Base-by-base conservation (phyloP, 1,284 basidiomycete genomes). In the Termitomyces sp. region DNA sequence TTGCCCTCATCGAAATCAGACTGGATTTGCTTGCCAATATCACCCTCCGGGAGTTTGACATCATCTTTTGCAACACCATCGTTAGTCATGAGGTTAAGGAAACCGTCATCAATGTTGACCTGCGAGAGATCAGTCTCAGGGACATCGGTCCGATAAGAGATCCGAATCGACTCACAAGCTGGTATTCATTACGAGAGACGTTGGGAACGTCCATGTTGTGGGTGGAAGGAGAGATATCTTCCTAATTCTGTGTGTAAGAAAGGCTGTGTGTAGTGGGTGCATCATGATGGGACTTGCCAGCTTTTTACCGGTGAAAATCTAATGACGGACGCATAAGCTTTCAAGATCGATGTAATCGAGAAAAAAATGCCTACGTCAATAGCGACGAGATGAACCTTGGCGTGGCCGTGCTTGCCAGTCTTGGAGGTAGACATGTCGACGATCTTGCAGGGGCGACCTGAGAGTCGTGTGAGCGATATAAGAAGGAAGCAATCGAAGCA, bases 341-440 rank as follows among this genome's bases (percentile, higher is more conserved):
- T 44, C 9, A 19, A 38, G 54, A 58, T 57, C 52, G 41, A 2
- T 48, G 24, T 50, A 56, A 38, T 50, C 52, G 24, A 34, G 54
- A 41, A 28, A 48, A 28, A 49, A 44, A 26, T 17, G 82, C 91
- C 66, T 70, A 95, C 95, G 80, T 99, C 97, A 71, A 90, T 90
- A 72, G 88, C 97, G 68, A 98, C 86, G 65, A 99, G 84, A 79
- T 99, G 94, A 71, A 98, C 96, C 81, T 99, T 99, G 76, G 97
- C 96, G 82, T 99, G 97, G 70, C 96, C 96, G 83, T 98, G 96
- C 86, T 94, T 94, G 64, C 94, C 94, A 53, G 94, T 97, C 86
- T 99, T 99, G 72, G 96, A 99, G 79, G 97, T 99, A 62, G 95
- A 98, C 96, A 99, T 99, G 69, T 94, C 94, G 67, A 95, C 88